Percentiles rank a stretch among this genome's conserved stretches.
phyloP scores from a whole-genome alignment of 208 protist species.

The Acanthamoeba lugdunensis region DNA sequence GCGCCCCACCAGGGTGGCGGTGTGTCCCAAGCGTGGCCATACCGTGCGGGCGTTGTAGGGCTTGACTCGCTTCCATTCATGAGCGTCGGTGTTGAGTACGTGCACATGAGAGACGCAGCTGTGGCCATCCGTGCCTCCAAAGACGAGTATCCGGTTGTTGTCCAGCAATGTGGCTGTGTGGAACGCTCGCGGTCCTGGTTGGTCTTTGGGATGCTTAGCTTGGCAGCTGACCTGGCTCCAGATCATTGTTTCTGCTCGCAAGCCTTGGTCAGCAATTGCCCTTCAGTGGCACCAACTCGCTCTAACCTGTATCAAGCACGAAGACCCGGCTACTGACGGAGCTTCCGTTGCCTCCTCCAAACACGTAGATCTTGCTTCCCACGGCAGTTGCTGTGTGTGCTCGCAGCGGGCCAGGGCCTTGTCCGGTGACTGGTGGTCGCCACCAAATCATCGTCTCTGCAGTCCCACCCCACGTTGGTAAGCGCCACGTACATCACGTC shows the following conservation, averaged over 20 bases:
- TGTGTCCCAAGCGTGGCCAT: conserved; percentile 26
- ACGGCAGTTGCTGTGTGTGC: conserved; percentile 47
- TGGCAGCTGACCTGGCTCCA: neutral
- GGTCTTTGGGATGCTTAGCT: neutral
- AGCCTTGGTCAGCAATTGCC: too few relatives aligned
- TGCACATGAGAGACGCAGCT: neutral
- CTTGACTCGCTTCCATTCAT: neutral
- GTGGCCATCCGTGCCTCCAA: neutral
- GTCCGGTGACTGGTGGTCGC: neutral
- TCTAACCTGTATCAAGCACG: conserved; percentile 30
- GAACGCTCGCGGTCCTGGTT: neutral
- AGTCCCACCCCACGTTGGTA: neutral
- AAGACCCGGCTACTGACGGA: neutral
- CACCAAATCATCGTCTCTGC: conserved; percentile 37
- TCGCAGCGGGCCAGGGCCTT: neutral
- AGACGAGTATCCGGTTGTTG: neutral
- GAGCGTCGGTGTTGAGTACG: neutral
- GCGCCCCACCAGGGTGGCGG: neutral
- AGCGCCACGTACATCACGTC: too few relatives aligned
- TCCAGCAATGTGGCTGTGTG: conserved; percentile 23
- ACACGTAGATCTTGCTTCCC: conserved; percentile 55
- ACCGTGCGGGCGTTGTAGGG: neutral
- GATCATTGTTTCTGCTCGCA: neutral
- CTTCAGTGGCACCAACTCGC: neutral
- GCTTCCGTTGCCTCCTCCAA: conserved; percentile 43